Evolutionary conservation across 2,329 filamentous ascomycete species (phyloP), one percentile per base, ranked within the genome.

Genomic region (Ascochyta pisi): DNA sequence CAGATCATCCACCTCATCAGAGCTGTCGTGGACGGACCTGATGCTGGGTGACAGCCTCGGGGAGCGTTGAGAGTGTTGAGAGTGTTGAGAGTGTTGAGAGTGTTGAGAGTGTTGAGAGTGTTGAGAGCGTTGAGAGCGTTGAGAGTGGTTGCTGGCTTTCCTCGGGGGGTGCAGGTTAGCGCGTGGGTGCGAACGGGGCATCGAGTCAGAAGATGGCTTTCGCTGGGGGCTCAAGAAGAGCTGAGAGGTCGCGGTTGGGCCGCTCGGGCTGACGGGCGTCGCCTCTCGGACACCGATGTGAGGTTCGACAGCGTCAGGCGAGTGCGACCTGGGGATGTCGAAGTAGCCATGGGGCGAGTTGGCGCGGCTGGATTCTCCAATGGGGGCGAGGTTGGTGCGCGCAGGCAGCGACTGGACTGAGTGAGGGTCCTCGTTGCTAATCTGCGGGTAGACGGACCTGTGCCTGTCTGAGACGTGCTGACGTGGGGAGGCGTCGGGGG

Each of bases 1-100:
- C 67, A 83, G 82, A 41, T 82, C 83, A 55, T 94, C 91, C 50
- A 92, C 89, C 46, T 93, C 90, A 55, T 85, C 83, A 1, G 86
- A 88, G 26, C 85, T 86, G 52, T 82, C 78, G 5, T 68, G 73
- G 10, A 79, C 76, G 10, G 81, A 81, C 43, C 79, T 69, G 31
- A 80, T 78, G 66, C 78, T 81, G n/a, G 80, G 76, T 9, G 76
- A 77, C 26, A 65, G 49, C 13, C 67, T 60, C 12, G 73, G 73
- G 19, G 74, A 76, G 39, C 69, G 68, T 26, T 26, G 24, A 26
- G 24, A 26, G 24, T 26, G 24, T 26, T 26, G 24, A 26, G 24
- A 26, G 24, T 26, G 24, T 26, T 26, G 24, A 26, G 24, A 26
- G 24, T 26, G 24, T 26, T 26, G 24, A 26, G 24, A 26, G 24